A percentile compares a stretch with the other conserved stretches of the same genome.
These are phyloP conservation scores for Sporothrix brasiliensis DNA, from an alignment of 2,329 filamentous ascomycete genomes.

Conservation along the genomic window DNA sequence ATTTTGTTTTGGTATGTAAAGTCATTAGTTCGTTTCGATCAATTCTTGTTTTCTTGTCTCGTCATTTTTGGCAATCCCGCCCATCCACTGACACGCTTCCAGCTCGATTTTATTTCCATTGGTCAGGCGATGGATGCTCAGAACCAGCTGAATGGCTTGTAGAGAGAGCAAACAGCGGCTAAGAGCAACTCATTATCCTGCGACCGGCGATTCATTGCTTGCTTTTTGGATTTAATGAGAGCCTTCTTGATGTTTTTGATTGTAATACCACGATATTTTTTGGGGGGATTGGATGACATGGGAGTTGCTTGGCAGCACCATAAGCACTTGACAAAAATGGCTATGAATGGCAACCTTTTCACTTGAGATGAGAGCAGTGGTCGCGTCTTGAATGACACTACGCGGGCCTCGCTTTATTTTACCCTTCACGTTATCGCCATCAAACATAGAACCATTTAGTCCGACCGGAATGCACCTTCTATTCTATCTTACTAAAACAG, in stretches of 20 bases:
- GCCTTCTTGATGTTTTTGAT: slow-evolving; percentile 16
- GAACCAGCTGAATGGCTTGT: slow-evolving; percentile 34
- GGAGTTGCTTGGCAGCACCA: slow-evolving; percentile 18
- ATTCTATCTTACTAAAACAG: slow-evolving; percentile 15
- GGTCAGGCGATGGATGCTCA: slow-evolving; percentile 35
- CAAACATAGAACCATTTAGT: not conserved
- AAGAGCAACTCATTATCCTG: not conserved
- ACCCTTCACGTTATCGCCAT: slow-evolving; percentile 1
- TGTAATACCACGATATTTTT: slow-evolving; percentile 17
- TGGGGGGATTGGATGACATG: not conserved
- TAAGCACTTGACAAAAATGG: slow-evolving; percentile 14
- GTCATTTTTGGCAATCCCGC: not conserved
- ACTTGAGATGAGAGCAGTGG: not conserved
- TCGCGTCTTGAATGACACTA: not conserved
- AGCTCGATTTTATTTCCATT: slow-evolving; percentile 36
- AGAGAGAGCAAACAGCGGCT: slow-evolving; percentile 2
- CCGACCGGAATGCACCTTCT: not conserved
- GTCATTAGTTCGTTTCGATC: not conserved
- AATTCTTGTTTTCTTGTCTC: not conserved
- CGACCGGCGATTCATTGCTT: not conserved
- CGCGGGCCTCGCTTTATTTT: not conserved
- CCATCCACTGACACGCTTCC: not conserved
- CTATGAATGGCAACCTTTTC: slow-evolving; percentile 12
- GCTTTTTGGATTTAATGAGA: slow-evolving; percentile 7
- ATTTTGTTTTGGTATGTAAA: slow-evolving; percentile 42